These are phyloP conservation scores for Amanita rubescens DNA, from an alignment of 768 basidiomycete species.

Conservation along the genomic window DNA sequence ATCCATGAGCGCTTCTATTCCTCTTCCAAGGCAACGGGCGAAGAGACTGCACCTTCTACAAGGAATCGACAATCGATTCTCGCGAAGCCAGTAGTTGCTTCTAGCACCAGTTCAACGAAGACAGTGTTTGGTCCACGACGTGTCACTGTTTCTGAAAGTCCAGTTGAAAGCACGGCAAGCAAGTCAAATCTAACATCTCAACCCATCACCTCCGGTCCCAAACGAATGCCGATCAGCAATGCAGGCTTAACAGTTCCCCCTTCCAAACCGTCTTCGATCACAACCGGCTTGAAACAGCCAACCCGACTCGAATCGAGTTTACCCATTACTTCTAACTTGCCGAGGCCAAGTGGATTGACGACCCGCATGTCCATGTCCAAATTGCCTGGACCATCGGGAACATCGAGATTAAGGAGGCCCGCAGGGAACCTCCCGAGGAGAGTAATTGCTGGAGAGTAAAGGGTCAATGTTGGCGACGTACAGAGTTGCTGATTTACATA, in stretches of 20 bases:
- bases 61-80: background rate
- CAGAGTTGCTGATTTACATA: conserved; percentile 3
- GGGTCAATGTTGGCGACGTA: background rate
- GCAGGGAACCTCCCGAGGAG: background rate
- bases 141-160: conserved; percentile 18
- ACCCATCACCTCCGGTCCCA: conserved; percentile 2
- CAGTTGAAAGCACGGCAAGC: background rate
- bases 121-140: conserved; percentile 28
- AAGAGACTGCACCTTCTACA: background rate
- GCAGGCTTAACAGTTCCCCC: background rate
- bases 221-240: conserved; percentile 1
- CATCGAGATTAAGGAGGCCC: conserved; percentile 4
- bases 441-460: background rate
- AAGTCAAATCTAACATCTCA: background rate
- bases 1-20: background rate
- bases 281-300: conserved; percentile 19
- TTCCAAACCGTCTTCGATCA: background rate
- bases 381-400: background rate
- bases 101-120: conserved; percentile 9
- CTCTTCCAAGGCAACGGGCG: background rate
- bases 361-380: background rate
- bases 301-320: conserved; percentile 15
- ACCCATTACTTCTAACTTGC: background rate
- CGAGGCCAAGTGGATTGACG: background rate
- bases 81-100: background rate